These are phyloP conservation scores for Phytopythium vexans DNA, from an alignment of 352 stramenopile species.

Conservation along the genomic window DNA sequence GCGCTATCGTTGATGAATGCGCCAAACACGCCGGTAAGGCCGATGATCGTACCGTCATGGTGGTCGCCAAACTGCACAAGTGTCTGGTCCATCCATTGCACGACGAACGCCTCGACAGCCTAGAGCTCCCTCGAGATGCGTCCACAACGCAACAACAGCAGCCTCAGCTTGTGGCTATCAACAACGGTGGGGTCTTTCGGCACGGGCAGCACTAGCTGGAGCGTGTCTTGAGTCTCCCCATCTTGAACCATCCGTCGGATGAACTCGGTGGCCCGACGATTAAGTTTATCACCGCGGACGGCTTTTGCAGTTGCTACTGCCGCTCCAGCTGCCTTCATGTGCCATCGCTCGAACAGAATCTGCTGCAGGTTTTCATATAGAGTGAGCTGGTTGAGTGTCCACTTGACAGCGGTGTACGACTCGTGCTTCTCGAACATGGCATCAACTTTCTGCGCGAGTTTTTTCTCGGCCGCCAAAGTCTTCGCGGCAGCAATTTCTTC, in stretches of 20 bases:
- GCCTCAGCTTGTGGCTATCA: constrained; percentile 1
- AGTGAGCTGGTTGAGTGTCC: constrained; percentile 18
- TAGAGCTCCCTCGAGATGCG: constrained; percentile 11
- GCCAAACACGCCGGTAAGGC: constrained; percentile 21
- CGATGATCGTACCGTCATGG: constrained; percentile 14
- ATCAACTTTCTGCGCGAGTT: constrained; percentile 1
- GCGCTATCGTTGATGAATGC: constrained; percentile 33
- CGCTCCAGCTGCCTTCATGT: not conserved
- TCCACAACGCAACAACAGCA: constrained; percentile 14
- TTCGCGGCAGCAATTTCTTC: too few relatives aligned
- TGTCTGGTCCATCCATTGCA: constrained; percentile 8
- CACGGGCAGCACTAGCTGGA: constrained; percentile 10
- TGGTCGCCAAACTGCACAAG: not conserved
- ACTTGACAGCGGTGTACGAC: constrained; percentile 17
- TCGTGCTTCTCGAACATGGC: constrained; percentile 4
- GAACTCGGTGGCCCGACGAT: constrained; percentile 8
- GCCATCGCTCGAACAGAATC: constrained; percentile 15
- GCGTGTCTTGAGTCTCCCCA: constrained; percentile 4
- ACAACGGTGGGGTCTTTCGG: constrained; percentile 5
- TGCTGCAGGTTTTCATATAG: constrained; percentile 14
- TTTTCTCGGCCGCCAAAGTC: too few relatives aligned
- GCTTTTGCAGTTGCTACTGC: not conserved
- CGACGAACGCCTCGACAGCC: constrained; percentile 10
- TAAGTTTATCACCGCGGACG: constrained; percentile 4
- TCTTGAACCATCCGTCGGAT: constrained; percentile 8